These are phyloP conservation scores for Huntiella abstrusa DNA, from an alignment of 2,329 filamentous ascomycete species.

Conservation along the genomic window DNA sequence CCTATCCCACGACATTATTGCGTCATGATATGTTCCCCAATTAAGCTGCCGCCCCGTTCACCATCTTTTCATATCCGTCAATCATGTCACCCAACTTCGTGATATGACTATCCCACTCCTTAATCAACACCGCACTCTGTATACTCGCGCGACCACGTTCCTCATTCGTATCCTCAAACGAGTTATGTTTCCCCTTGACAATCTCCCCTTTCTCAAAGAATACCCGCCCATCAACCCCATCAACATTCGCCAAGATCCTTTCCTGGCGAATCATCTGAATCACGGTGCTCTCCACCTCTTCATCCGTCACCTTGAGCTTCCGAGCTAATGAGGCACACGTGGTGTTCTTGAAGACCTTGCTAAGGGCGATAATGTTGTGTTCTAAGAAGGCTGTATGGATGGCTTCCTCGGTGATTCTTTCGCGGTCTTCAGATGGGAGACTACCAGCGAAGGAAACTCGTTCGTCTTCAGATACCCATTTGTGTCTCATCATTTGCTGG, in stretches of 20 bases:
- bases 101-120: constrained; percentile 79
- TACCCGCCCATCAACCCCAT: constrained; percentile 79
- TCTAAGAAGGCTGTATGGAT: constrained; percentile 54
- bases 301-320: constrained; percentile 59
- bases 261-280: constrained; percentile 94
- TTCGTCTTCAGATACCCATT: constrained; percentile 62
- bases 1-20: too few species aligned
- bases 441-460: constrained; percentile 69
- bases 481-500: constrained; percentile 94
- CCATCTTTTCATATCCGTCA: background rate
- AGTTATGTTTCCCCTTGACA: background rate
- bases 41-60: background rate
- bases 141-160: constrained; percentile 47
- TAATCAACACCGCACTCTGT: constrained; percentile 49
- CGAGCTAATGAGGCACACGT: constrained; percentile 54
- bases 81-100: background rate
- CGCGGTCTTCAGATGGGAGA: constrained; percentile 69
- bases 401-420: too few species aligned
- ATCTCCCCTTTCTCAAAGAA: constrained; percentile 66
- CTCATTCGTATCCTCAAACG: constrained; percentile 25
- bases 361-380: constrained; percentile 82
- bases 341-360: constrained; percentile 62
- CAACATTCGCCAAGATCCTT: constrained; percentile 69
- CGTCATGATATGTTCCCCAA: too few species aligned
- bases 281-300: constrained; percentile 77